Evolutionary conservation across 2,329 filamentous ascomycete species (phyloP).

Genomic region (Paramyrothecium sp.): DNA sequence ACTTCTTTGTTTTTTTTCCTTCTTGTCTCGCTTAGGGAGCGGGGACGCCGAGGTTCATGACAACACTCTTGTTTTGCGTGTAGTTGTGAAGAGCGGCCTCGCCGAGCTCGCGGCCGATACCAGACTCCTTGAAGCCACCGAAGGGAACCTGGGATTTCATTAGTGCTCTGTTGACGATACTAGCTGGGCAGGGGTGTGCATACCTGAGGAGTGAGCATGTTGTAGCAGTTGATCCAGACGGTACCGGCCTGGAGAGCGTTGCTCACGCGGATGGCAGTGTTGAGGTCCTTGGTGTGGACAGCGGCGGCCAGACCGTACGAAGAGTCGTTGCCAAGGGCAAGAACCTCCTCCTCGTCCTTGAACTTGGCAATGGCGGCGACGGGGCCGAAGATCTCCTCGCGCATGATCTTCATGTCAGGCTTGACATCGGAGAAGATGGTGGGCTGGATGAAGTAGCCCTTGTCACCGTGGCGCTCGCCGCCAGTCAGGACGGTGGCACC

Average conservation of each 20-base stretch:
- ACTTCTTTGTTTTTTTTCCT: too few relatives aligned
- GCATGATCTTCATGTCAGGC: conserved; percentile 84
- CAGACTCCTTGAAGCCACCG: conserved; percentile 75
- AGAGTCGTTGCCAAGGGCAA: conserved; percentile 72
- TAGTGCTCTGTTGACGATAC: conserved; percentile 60
- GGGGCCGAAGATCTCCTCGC: conserved; percentile 91
- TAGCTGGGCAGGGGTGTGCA: conserved; percentile 41
- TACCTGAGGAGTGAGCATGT: conserved; percentile 11
- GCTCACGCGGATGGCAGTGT: conserved; percentile 77
- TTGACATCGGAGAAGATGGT: conserved; percentile 85
- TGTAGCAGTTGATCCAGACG: conserved; percentile 52
- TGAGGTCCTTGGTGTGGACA: conserved; percentile 79
- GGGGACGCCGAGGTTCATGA: conserved; percentile 38
- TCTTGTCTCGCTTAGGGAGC: background rate
- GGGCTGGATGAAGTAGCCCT: conserved; percentile 89
- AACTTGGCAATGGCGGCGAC: conserved; percentile 86
- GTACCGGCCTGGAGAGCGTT: conserved; percentile 72
- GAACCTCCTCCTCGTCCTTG: conserved; percentile 75
- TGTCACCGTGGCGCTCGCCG: conserved; percentile 57
- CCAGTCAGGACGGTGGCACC: conserved; percentile 60
- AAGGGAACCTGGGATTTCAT: conserved; percentile 52
- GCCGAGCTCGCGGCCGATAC: conserved; percentile 75
- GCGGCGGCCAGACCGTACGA: conserved; percentile 81
- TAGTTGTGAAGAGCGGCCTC: conserved; percentile 67
- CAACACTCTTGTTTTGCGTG: conserved; percentile 66